Conservation (phyloP, 495 filamentous ascomycete species). For the Daldinia concentrica region DNA sequence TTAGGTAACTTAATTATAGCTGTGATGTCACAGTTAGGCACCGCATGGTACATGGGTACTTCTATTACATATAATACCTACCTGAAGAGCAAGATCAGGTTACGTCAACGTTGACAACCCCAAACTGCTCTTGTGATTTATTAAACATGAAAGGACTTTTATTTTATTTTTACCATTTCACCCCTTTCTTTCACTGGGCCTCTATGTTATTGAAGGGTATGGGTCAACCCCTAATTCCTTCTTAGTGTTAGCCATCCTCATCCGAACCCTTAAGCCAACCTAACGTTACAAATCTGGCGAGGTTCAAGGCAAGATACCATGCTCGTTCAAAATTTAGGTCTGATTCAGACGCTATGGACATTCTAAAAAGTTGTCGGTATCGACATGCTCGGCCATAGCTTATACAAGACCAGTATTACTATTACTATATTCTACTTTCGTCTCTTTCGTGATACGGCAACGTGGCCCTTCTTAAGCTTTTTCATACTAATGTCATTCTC, state of each 20-base stretch:
- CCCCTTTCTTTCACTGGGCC: background rate
- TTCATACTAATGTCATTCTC: background rate
- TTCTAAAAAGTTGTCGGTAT: conserved; percentile 20
- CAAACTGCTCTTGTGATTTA: background rate
- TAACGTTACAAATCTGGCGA: background rate
- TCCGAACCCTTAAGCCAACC: background rate
- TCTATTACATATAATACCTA: background rate
- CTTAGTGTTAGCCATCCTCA: background rate
- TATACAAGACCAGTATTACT: conserved; percentile 46
- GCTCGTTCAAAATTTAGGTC: conserved; percentile 16
- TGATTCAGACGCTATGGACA: conserved; percentile 31
- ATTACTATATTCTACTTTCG: conserved; percentile 42
- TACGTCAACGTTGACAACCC: background rate
- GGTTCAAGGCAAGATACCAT: background rate
- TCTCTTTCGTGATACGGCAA: conserved; percentile 24
- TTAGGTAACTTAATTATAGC: background rate
- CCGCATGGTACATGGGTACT: background rate
- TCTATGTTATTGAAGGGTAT: background rate
- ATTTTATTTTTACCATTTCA: background rate
- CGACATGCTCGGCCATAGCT: conserved; percentile 31
- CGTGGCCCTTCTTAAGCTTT: conserved; percentile 3
- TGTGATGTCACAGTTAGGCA: conserved; percentile 20
- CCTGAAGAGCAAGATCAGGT: background rate
- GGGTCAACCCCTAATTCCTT: too few relatives aligned
- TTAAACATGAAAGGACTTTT: background rate